phyloP scores from a whole-genome alignment of 2,329 filamentous ascomycete species.

The Aspergillus alliaceus region DNA sequence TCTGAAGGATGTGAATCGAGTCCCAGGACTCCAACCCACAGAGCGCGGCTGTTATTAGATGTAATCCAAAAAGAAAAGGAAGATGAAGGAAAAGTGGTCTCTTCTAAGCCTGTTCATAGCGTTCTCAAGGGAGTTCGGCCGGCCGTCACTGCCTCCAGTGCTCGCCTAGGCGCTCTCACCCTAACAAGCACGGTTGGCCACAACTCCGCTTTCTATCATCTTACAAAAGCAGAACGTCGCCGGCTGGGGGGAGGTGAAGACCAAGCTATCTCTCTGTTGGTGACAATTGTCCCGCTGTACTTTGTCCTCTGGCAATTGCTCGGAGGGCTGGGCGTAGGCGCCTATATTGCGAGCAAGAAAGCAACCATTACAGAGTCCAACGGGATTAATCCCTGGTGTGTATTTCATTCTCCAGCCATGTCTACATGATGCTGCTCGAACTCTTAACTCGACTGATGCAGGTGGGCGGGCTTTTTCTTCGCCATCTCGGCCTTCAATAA shows the following conservation, averaged over 20 bases:
- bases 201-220: constrained; percentile 49
- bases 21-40: too few species aligned
- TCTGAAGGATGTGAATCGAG: too few species aligned
- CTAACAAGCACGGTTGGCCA: constrained; percentile 34
- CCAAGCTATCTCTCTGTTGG: constrained; percentile 48
- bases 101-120: too few species aligned
- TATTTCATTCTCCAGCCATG: not conserved
- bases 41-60: too few species aligned
- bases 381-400: constrained; percentile 8
- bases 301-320: not conserved
- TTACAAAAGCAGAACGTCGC: constrained; percentile 45
- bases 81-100: too few species aligned
- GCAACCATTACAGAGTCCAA: constrained; percentile 31
- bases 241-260: constrained; percentile 55
- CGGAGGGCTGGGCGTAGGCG: not conserved
- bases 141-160: too few species aligned
- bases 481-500: constrained; percentile 54
- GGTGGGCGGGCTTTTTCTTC: constrained; percentile 39
- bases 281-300: constrained; percentile 46
- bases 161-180: too few species aligned
- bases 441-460: not conserved
- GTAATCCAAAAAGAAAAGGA: not conserved
- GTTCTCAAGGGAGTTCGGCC: too few species aligned
- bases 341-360: not conserved
- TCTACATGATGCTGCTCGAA: not conserved